Base-by-base conservation (phyloP, 2,329 filamentous ascomycete genomes). In the Ophiostoma populinum region DNA sequence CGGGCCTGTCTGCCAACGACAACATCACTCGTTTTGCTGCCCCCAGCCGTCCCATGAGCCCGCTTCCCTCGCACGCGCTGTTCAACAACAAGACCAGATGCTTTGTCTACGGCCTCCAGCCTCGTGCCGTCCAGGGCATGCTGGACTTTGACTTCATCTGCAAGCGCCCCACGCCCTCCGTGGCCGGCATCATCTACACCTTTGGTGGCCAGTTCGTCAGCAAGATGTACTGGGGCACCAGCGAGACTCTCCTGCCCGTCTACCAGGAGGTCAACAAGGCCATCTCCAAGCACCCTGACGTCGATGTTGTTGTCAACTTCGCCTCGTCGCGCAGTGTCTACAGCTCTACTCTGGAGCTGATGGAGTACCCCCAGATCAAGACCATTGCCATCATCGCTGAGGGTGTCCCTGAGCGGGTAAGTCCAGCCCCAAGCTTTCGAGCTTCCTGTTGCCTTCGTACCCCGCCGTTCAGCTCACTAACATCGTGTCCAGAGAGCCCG, bases 191-290 rank as follows among this genome's bases (percentile, higher is more conserved):
- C 64, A 95, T 98, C 71, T 98, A 98, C 71, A 94, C 90, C 51
- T 98, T 98, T 55, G 90, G 90, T 58, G 90, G 90, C 49, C 90
- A 98, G 65, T 98, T 98, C 75, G 90, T 98, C 57, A 94, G 85
- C 77, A 98, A 98, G 78, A 95, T 98, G 90, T 98, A 98, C 80
- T 98, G 90, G 90, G 90, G 90, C 55, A 98, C 90, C 55, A 94
- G 85, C 66, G 90, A 98, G 71, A 98, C 90, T 44, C 77, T 98
- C 46, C 75, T 98, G 50, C 90, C 90, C 44, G 90, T 98, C 57
- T 98, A 98, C 74, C 87, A 98, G 67, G 73, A 82, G 54, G 80
- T 86, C 33, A 67, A 74, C 49, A 92, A 94, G 70, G 90, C 90
- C 50, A 76, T 94, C 55, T 73, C 74, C 60, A 98, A 98, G 77